Conservation (phyloP, 2,329 filamentous ascomycete species). For the Calonectria henricotiae region DNA sequence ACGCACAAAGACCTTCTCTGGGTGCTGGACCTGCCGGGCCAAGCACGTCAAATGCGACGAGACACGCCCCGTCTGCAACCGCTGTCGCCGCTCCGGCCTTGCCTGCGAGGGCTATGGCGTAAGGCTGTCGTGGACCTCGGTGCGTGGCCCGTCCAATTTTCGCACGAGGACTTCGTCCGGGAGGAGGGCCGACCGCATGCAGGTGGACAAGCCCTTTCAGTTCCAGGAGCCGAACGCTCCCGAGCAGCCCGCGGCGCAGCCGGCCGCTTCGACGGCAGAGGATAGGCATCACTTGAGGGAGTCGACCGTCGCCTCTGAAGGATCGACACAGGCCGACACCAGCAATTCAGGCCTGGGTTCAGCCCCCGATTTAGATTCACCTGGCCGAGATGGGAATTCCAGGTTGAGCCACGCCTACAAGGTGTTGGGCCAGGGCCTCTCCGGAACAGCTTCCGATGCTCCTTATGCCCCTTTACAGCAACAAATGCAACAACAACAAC, state of each 20-base stretch:
- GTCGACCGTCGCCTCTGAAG: conserved; percentile 20
- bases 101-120: conserved; percentile 49
- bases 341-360: neutral
- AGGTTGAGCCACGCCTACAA: conserved; percentile 48
- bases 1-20: conserved; percentile 51
- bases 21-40: conserved; percentile 51
- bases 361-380: conserved; percentile 21
- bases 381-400: conserved; percentile 35
- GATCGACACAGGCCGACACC: conserved; percentile 19
- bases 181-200: conserved; percentile 37
- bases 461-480: conserved; percentile 24
- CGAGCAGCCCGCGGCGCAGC: conserved; percentile 24
- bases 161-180: conserved; percentile 16
- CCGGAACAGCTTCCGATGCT: conserved; percentile 28
- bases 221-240: conserved; percentile 10
- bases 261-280: neutral
- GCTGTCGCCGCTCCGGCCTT: conserved; percentile 44
- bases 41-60: conserved; percentile 54
- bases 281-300: conserved; percentile 20
- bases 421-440: conserved; percentile 40
- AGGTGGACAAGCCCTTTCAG: conserved; percentile 19
- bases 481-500: conserved; percentile 3
- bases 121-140: conserved; percentile 48
- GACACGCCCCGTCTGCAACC: conserved; percentile 43
- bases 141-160: conserved; percentile 48